Evolutionary conservation across 345 rosid species (phyloP), one percentile per base, ranked within the genome.

Genomic region (Rubroshorea leprosula): DNA sequence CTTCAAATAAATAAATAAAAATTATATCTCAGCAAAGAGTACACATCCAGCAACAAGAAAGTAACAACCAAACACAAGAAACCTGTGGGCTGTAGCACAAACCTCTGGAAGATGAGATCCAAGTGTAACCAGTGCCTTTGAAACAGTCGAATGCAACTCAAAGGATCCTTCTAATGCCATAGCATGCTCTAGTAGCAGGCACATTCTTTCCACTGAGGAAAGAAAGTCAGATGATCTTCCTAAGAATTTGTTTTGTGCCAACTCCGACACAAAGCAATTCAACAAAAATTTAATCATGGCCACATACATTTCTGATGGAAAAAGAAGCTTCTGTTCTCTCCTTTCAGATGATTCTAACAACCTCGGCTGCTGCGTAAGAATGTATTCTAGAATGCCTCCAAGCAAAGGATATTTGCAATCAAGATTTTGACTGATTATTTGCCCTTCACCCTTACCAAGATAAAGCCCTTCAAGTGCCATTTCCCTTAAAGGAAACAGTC

Each of bases 91-190:
- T n/a, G 22, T 18, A 43, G 49, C 50, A 65, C 68, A 51, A 54
- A 92, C 98, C 85, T 84, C 83, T 60, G 86, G 96, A 74, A 84
- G 83, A 68, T 62, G 72, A 66, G 96, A 84, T 54, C 90, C 92
- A 70, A 92, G 62, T 6, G 82, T 73, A 65, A 92, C 77, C 64
- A 92, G 74, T 15, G 90, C 80, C 74, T 79, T 84, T 43, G 92
- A 86, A 68, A 95, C 81, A 54, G 76, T 80, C 54, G 96, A 85
- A 70, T 92, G 98, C 72, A 92, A 71, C 78, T 86, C 96, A 69
- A 68, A 72, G 3, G 96, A 80, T 57, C 90, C 96, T 69, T 84
- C 96, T 60, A 78, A 66, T 67, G 89, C 83, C 89, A 92, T 68
- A 51, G 93, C 80, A 80, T 92, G 95, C 75, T 89, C 98, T 55